Evolutionary conservation across 176 grass and related monocot species (phyloP), one percentile per base, ranked within the genome.

Genomic region (Carex kokanica): DNA sequence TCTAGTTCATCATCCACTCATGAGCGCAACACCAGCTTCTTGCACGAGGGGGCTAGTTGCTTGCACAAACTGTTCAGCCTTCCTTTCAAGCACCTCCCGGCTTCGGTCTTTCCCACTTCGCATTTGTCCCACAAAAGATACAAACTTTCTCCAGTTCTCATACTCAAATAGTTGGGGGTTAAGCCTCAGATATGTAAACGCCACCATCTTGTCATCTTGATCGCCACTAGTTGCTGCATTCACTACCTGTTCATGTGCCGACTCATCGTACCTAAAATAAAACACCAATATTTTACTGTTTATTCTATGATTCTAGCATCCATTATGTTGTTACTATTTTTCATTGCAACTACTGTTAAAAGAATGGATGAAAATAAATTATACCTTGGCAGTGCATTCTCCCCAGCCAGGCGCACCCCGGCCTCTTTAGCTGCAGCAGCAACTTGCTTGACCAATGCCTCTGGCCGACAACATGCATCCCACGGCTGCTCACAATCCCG

Each of bases 131-230:
- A 97, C 85, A 75, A 97, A 97, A 14, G 83, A 81, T 6, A 87
- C 89, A 88, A 93, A 97, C 18, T 86, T 85, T 64, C 43, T 64
- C 94, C 91, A 97, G 85, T 90, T 93, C 41, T 91, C 84, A 27
- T 85, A 75, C 64, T 88, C 77, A 59, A 97, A 97, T 0, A 93
- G 81, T 63, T 91, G 85, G 29, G 91, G 85, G 0, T 85, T 87
- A 81, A 97, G 87, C 21, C 93, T 85, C 25, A 97, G 89, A 88
- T 93, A 97, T 13, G 93, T 97, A 87, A 97, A 97, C 0, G 93
- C 91, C 75, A 91, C 93, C 93, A 93, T 97, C n/a, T 79, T 65
- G 27, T 93, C 89, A 66, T 74, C 87, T 47, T 66, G 83, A 32
- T 75, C 56, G 18, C 83, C 64, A 63, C 79, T 60, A 0, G 86